Evolutionary conservation across 441 rosid species (phyloP).

Genomic region (Hypseocharis bilobata): DNA sequence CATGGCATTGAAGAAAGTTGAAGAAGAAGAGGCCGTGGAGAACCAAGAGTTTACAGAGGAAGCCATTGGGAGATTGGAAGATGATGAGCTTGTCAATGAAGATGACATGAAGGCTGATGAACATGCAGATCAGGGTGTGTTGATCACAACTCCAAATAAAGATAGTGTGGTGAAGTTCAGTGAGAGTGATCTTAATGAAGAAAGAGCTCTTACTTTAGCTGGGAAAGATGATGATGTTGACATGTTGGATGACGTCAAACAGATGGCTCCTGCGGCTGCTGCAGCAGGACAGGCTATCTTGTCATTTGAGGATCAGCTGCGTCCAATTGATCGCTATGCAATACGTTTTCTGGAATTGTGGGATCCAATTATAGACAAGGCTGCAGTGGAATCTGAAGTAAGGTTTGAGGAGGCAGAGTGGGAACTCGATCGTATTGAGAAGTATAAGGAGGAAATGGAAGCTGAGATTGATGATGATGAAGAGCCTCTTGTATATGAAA

Average conservation of each 20-base stretch:
- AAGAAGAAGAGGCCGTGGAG: conserved; percentile 98
- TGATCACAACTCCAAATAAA: conserved; percentile 30
- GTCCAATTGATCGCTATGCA: conserved; percentile 96
- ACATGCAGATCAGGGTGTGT: conserved; percentile 46
- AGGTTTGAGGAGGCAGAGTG: conserved; percentile 85
- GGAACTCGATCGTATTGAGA: conserved; percentile 95
- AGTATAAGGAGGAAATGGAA: conserved; percentile 97
- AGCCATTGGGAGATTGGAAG: conserved; percentile 78
- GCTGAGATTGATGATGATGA: conserved; percentile 99
- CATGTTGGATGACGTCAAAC: conserved; percentile 87
- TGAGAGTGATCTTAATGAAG: conserved; percentile 40
- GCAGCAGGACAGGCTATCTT: conserved; percentile 86
- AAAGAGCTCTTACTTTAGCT: conserved; percentile 44
- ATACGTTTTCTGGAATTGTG: conserved; percentile 74
- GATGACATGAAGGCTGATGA: conserved; percentile 80
- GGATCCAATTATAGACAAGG: conserved; percentile 89
- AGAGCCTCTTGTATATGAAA: conserved; percentile 93
- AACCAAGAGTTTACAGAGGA: conserved; percentile 98
- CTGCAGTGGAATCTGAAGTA: conserved; percentile 59
- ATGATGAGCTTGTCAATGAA: conserved; percentile 78
- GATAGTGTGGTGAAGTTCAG: conserved; percentile 33
- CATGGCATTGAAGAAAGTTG: conserved; percentile 97
- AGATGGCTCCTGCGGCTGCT: conserved; percentile 92
- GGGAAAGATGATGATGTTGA: conserved; percentile 77
- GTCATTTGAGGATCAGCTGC: conserved; percentile 76